Conservation (phyloP, 225 moss, liverwort and hornwort genomes). For the Sphagnum contortum region DNA sequence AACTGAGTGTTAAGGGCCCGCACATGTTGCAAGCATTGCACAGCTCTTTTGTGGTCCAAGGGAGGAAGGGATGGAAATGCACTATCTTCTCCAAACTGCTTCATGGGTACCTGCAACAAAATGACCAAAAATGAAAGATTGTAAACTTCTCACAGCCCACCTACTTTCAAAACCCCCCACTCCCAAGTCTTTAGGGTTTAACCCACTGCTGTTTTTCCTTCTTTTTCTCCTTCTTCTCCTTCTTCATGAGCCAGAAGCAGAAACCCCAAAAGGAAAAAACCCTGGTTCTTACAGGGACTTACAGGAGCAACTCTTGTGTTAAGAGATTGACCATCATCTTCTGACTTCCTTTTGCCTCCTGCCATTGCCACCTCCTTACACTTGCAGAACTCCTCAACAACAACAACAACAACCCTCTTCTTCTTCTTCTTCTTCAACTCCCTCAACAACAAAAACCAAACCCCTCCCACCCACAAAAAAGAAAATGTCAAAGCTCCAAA, state of each 20-base stretch:
- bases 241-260: background rate
- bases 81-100: no score
- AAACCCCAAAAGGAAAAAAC: background rate
- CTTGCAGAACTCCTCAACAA: no score
- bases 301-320: background rate
- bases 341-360: slow-evolving; percentile 1
- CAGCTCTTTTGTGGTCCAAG: background rate
- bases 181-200: background rate
- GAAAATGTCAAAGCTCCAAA: no score
- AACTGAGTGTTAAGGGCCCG: slow-evolving; percentile 1
- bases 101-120: no score
- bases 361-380: background rate
- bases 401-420: no score
- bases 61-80: background rate
- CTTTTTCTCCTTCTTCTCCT: background rate
- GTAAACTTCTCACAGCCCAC: background rate
- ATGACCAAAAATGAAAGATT: background rate
- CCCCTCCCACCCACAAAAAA: no score
- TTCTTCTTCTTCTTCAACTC: no score
- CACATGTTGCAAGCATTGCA: slow-evolving; percentile 2
- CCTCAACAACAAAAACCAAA: no score
- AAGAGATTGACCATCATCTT: background rate
- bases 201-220: background rate
- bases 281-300: background rate
- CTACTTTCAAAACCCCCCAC: background rate